Base-by-base conservation (phyloP, 2,329 filamentous ascomycete species). In the Pseudocercospora crystallina region DNA sequence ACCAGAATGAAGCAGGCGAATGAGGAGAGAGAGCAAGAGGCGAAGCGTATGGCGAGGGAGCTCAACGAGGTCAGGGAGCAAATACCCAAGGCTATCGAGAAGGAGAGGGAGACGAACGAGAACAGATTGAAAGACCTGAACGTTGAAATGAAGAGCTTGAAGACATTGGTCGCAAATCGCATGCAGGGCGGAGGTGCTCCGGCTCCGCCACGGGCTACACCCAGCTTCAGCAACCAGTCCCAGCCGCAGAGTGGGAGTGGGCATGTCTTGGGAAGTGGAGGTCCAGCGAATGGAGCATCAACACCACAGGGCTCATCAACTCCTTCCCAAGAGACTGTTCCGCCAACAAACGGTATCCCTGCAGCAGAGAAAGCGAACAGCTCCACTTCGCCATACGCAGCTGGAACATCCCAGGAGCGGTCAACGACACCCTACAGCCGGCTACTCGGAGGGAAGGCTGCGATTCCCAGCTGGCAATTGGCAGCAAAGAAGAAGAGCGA, bases 61-160 rank as follows among this genome's bases (percentile, higher is more conserved):
- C 84, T 99, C 44, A 83, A 86, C 60, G 81, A 81, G 10, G 77
- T 99, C 50, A 87, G 92, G 69, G 88, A 91, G 59, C 77, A 88
- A 44, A 90, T 99, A 47, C 94, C 95, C 7, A 89, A 88, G 70
- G 91, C 91, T 2, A 81, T 99, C 63, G 85, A 94, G 57, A 87
- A 86, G 46, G 90, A 96, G 66, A 92, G 92, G 72, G 88, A 92
- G 55, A 79, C 83, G 47, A 89, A 88, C 20, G 91, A 97, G 66
- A 81, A 77, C 59, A 81, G 90, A 42, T 75, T 99, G 51, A 87
- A 85, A 70, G 94, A 97, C 63, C 82, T 99, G 59, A 88, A 89
- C 60, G 81, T 79, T 5, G 94, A 99, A 72, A 78, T 99, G 63
- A 90, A 88, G 76, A 96, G 91, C 68, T 76, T 99, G 63, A 97